Evolutionary conservation across 2,329 filamentous ascomycete genomes (phyloP), one percentile per base, ranked within the genome.

Genomic region (Colletotrichum coccodes): DNA sequence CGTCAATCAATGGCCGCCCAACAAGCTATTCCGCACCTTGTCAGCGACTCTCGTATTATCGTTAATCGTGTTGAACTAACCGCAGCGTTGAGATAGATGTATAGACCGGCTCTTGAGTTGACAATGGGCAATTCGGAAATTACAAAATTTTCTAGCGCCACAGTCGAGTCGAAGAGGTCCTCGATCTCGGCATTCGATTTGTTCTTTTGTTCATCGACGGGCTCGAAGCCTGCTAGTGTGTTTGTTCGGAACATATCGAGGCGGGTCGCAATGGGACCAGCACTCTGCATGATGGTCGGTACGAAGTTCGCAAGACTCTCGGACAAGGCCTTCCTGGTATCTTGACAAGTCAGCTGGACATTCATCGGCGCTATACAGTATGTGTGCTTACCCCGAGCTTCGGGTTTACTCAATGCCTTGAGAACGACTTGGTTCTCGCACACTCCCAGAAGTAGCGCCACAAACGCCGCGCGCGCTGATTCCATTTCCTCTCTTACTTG

Each of bases 1-100:
- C 95, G 75, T 98, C 95, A 34, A 97, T 88, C 26, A 97, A 82
- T 0, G 95, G 95, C 36, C 94, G 89, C 36, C 91, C 94, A 70
- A 93, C 89, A 61, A 97, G 90, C 93, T 96, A 73, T n/a, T n/a
- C 21, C 40, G 14, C 16, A 9, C 5, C 12, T 60, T 26, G 71
- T 82, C 63, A 82, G 74, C 62, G 56, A 32, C 18, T 42, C 9
- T 30, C 5, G 21, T 38, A 59, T 5, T 16, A 14, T 28, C 21
- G 12, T 28, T 6, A 30, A 23, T 18, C 16, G n/a, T 21, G 38
- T 23, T 12, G 40, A n/a, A 77, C 89, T 72, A 83, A 96, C 92
- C 77, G 92, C 87, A 63, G 94, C 90, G 76, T 94, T 96, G 9
- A 98, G 83, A 77, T 95, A 96, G 7, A 97, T 86, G 76, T 96